These are phyloP conservation scores for Halophytophthora polymorphica DNA, from an alignment of 352 stramenopile species.

Conservation along the genomic window DNA sequence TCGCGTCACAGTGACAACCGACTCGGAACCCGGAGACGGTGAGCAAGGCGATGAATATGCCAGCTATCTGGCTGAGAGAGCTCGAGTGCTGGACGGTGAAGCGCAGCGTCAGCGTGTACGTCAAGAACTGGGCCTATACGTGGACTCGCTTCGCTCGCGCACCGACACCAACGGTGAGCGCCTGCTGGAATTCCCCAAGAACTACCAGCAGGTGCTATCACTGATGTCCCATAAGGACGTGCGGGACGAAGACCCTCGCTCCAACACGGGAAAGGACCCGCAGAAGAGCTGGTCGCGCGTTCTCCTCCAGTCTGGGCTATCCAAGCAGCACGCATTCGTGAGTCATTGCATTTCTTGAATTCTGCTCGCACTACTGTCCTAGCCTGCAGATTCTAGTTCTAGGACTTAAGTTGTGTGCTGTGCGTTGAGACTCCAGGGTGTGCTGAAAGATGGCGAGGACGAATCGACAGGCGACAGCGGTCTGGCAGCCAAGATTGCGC, in stretches of 20 bases:
- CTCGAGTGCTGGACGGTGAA: slow-evolving; percentile 28
- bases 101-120: slow-evolving; percentile 34
- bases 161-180: slow-evolving; percentile 47
- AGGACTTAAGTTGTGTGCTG: not conserved
- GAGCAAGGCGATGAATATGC: slow-evolving; percentile 29
- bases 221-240: slow-evolving; percentile 67
- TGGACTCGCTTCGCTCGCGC: slow-evolving; percentile 31
- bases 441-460: slow-evolving; percentile 39
- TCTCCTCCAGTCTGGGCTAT: slow-evolving; percentile 56
- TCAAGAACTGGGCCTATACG: slow-evolving; percentile 43
- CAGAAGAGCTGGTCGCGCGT: slow-evolving; percentile 56
- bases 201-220: slow-evolving; percentile 61
- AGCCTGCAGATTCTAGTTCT: not conserved
- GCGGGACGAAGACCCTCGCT: slow-evolving; percentile 12
- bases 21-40: not conserved
- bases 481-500: slow-evolving; percentile 58
- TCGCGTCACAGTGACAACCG: not conserved
- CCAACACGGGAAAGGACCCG: slow-evolving; percentile 1
- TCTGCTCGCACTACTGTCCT: slow-evolving; percentile 1
- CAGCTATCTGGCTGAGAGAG: slow-evolving; percentile 5
- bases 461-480: slow-evolving; percentile 18
- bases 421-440: slow-evolving; percentile 22
- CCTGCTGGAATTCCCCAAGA: slow-evolving; percentile 51
- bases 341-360: slow-evolving; percentile 3
- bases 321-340: slow-evolving; percentile 69